Conservation (phyloP, 2,329 filamentous ascomycete genomes). For the Aspergillus neotritici region DNA sequence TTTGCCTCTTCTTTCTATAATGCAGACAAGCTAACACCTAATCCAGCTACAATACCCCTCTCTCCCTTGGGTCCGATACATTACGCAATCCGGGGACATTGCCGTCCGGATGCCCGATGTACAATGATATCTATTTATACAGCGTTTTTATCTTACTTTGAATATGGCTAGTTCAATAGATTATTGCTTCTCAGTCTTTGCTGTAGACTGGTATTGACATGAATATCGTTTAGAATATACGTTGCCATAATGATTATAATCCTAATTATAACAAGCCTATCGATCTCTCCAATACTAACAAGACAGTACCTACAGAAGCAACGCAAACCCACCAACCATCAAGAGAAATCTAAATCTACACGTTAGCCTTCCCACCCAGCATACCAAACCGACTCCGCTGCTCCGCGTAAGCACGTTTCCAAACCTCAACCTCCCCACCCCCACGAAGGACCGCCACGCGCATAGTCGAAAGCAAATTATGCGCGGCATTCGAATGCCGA, state of each 20-base stretch:
- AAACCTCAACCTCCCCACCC: slow-evolving; percentile 79
- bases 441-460: slow-evolving; percentile 73
- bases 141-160: too few relatives aligned
- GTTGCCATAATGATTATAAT: too few relatives aligned
- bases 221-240: too few relatives aligned
- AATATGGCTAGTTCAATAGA: neutral
- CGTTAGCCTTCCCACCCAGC: neutral
- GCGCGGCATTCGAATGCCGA: slow-evolving; percentile 75
- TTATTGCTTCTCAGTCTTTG: too few relatives aligned
- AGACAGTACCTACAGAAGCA: too few relatives aligned
- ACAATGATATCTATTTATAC: slow-evolving; percentile 23
- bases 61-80: slow-evolving; percentile 95
- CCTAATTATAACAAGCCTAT: too few relatives aligned
- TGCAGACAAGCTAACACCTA: slow-evolving; percentile 3
- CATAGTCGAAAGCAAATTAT: slow-evolving; percentile 80
- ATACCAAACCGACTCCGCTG: too few relatives aligned
- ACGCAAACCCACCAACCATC: too few relatives aligned
- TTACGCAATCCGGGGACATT: slow-evolving; percentile 96
- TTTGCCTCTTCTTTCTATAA: neutral
- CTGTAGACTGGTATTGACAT: too few relatives aligned
- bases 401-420: slow-evolving; percentile 52
- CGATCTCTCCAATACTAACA: too few relatives aligned
- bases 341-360: too few relatives aligned
- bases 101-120: slow-evolving; percentile 90
- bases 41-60: slow-evolving; percentile 94